Conservation (phyloP, 139 green algal genomes). For the Micromonas pusilla region DNA sequence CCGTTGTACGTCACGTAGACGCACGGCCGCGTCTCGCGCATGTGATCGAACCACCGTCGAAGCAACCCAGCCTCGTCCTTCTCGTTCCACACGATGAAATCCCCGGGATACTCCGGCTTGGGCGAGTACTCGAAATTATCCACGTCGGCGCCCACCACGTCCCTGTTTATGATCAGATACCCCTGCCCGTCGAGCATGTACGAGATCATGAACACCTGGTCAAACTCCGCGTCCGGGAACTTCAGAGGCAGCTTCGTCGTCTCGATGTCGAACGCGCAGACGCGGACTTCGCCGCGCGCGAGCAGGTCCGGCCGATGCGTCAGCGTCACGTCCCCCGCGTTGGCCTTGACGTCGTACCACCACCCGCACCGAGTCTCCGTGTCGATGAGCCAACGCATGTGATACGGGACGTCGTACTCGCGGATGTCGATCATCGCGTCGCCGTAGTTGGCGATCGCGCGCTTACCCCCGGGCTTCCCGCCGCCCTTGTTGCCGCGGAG, state of each 20-base stretch:
- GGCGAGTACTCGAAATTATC: conserved; percentile 93
- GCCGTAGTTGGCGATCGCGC: conserved; percentile 31
- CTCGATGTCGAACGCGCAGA: conserved; percentile 98
- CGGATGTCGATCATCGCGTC: conserved; percentile 76
- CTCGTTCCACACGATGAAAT: conserved; percentile 87
- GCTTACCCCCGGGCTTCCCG: background rate
- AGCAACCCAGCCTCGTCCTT: conserved; percentile 71
- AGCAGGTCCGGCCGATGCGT: conserved; percentile 66
- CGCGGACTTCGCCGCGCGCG: conserved; percentile 41
- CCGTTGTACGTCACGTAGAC: conserved; percentile 99
- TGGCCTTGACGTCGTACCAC: conserved; percentile 75
- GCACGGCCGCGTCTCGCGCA: conserved; percentile 63
- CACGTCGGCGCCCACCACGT: conserved; percentile 81
- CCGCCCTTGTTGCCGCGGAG: background rate
- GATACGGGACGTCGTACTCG: conserved; percentile 96
- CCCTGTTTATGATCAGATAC: conserved; percentile 92
- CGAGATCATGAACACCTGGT: conserved; percentile 99
- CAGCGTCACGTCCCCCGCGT: conserved; percentile 53
- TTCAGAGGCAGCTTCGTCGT: conserved; percentile 97
- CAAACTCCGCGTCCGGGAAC: conserved; percentile 93
- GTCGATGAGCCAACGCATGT: conserved; percentile 91
- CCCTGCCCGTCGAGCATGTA: conserved; percentile 97
- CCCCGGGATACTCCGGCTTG: conserved; percentile 87
- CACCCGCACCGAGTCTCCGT: conserved; percentile 69
- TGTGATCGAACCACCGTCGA: conserved; percentile 83